These are phyloP conservation scores for Ogataea nitratoaversa DNA, from an alignment of 805 yeast genomes.

Conservation along the genomic window DNA sequence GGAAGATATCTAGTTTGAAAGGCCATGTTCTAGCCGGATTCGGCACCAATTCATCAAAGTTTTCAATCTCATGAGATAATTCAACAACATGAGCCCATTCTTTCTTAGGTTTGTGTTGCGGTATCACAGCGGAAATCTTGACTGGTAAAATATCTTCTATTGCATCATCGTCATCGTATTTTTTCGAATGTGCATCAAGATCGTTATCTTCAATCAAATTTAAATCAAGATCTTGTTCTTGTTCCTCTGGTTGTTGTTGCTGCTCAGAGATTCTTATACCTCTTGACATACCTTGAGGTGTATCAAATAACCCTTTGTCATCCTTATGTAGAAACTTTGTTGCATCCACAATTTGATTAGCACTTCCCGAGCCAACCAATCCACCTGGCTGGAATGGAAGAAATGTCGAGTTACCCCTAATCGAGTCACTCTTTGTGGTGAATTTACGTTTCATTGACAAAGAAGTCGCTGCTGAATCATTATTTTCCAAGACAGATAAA, in stretches of 20 bases:
- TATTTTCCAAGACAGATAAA: slow-evolving; percentile 32
- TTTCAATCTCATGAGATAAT: slow-evolving; percentile 72
- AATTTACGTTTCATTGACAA: slow-evolving; percentile 68
- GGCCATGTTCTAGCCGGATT: slow-evolving; percentile 94
- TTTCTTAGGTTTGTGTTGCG: slow-evolving; percentile 26
- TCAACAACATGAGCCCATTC: slow-evolving; percentile 97
- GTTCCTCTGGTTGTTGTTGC: slow-evolving; percentile 7
- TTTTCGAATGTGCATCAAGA: not conserved
- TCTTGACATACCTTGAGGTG: slow-evolving; percentile 77
- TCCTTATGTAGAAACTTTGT: slow-evolving; percentile 56
- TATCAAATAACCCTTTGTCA: slow-evolving; percentile 69
- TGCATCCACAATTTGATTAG: slow-evolving; percentile 26
- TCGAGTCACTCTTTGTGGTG: slow-evolving; percentile 54
- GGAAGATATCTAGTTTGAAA: slow-evolving; percentile 89
- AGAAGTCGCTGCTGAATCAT: slow-evolving; percentile 62
- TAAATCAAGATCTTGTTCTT: slow-evolving; percentile 5
- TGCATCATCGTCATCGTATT: slow-evolving; percentile 20
- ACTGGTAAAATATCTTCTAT: slow-evolving; percentile 28
- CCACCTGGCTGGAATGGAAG: slow-evolving; percentile 97
- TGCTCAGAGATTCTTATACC: slow-evolving; percentile 44
- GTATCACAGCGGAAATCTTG: slow-evolving; percentile 8
- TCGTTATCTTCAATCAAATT: not conserved
- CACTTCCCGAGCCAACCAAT: slow-evolving; percentile 14
- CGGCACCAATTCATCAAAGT: slow-evolving; percentile 85
- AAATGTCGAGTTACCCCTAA: slow-evolving; percentile 67